These are phyloP conservation scores for Mortierella hygrophila DNA, from an alignment of 192 early-diverging fungal species.

Conservation along the genomic window DNA sequence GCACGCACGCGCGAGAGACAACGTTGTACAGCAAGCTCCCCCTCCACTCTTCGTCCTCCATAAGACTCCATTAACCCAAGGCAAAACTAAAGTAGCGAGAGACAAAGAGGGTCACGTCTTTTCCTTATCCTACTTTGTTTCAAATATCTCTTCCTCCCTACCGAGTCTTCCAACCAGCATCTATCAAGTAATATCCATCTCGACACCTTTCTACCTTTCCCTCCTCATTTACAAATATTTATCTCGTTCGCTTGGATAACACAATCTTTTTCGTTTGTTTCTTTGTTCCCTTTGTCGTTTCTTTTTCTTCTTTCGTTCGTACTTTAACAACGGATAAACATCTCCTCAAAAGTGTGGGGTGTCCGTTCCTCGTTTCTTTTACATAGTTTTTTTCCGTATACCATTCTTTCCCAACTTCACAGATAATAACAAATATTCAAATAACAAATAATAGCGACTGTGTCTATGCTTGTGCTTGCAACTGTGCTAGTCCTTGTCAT, in stretches of 20 bases:
- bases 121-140: not conserved
- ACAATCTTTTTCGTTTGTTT: not conserved
- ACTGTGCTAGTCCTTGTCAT: not conserved
- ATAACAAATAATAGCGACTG: not conserved
- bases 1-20: not conserved
- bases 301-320: not conserved
- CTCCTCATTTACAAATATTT: not conserved
- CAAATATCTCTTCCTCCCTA: not conserved
- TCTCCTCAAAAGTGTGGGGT: no score
- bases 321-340: not conserved
- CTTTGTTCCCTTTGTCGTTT: not conserved
- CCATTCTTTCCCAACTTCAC: not conserved
- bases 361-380: not conserved
- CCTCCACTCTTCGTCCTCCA: not conserved
- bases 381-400: conserved; percentile 7
- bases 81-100: not conserved
- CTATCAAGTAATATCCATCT: conserved; percentile 1
- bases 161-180: not conserved
- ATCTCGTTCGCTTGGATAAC: not conserved
- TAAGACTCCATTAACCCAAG: no score
- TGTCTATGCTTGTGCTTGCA: not conserved
- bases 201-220: not conserved
- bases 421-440: not conserved
- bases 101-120: not conserved
- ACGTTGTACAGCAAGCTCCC: not conserved